Percentiles rank a stretch among this genome's conserved stretches.
Evolutionary conservation across 2,329 filamentous ascomycete species (phyloP).

Genomic region (Penicillium sp.): DNA sequence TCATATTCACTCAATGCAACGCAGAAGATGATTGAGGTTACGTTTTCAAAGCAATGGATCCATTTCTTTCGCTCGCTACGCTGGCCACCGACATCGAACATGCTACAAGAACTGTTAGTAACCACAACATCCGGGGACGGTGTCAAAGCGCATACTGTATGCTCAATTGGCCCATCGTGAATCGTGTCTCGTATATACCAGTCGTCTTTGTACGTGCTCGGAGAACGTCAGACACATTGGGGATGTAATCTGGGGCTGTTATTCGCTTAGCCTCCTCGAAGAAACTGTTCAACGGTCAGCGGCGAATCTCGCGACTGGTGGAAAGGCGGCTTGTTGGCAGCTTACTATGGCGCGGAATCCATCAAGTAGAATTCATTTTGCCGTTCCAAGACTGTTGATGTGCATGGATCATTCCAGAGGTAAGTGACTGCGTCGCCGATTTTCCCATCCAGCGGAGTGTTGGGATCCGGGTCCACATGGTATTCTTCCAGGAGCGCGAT

Average conservation of each 20-base stretch:
- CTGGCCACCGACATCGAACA: slow-evolving; percentile 99
- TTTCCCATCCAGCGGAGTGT: slow-evolving; percentile 76
- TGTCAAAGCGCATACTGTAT: slow-evolving; percentile 76
- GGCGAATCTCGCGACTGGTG: background rate
- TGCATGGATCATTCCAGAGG: slow-evolving; percentile 87
- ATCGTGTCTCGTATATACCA: slow-evolving; percentile 97
- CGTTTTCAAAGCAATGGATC: slow-evolving; percentile 99
- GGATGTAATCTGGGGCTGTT: slow-evolving; percentile 80
- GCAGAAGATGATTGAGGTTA: slow-evolving; percentile 99
- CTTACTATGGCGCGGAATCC: slow-evolving; percentile 98
- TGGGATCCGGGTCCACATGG: slow-evolving; percentile 85
- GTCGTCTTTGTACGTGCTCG: slow-evolving; percentile 97
- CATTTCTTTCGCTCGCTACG: slow-evolving; percentile 98
- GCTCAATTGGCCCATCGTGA: slow-evolving; percentile 97
- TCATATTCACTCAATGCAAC: slow-evolving; percentile 98
- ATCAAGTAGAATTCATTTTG: slow-evolving; percentile 98
- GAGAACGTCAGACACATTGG: slow-evolving; percentile 91
- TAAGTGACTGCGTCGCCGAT: slow-evolving; percentile 82
- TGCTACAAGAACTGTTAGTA: slow-evolving; percentile 58
- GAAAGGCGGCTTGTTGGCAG: slow-evolving; percentile 8
- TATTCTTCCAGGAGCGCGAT: slow-evolving; percentile 84
- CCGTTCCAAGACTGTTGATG: slow-evolving; percentile 81
- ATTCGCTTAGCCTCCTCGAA: slow-evolving; percentile 92
- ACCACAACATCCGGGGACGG: slow-evolving; percentile 8
- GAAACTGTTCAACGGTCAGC: slow-evolving; percentile 64